phyloP scores from a whole-genome alignment of 768 basidiomycete genomes.

The Rhodotorula taiwanensis region DNA sequence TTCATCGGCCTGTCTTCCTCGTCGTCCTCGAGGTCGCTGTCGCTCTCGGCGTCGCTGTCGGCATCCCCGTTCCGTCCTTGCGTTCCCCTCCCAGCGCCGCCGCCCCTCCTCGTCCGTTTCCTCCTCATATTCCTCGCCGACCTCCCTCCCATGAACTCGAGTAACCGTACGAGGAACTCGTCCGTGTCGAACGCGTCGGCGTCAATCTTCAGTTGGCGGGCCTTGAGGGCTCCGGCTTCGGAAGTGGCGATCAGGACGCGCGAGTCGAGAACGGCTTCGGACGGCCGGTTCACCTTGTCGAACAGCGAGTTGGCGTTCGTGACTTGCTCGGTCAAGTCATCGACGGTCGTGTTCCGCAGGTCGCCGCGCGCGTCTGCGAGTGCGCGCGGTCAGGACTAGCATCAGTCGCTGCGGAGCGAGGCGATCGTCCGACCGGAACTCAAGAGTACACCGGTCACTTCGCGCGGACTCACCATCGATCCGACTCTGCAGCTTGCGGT shows the following conservation, averaged over 20 bases:
- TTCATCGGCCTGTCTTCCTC: constrained; percentile 38
- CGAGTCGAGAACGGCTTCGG: constrained; percentile 87
- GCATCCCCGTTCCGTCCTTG: constrained; percentile 4
- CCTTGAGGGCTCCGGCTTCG: constrained; percentile 72
- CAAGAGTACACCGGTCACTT: too few species aligned
- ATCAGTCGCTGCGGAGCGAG: too few species aligned
- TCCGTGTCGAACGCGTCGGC: constrained; percentile 84
- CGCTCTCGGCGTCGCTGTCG: constrained; percentile 40
- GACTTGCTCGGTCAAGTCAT: constrained; percentile 29
- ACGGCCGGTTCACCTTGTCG: constrained; percentile 62
- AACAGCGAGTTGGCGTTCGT: constrained; percentile 38
- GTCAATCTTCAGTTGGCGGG: constrained; percentile 83
- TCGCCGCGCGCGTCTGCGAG: constrained; percentile 52
- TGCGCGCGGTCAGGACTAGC: constrained; percentile 24
- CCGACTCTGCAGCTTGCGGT: constrained; percentile 59
- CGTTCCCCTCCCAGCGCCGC: constrained; percentile 45
- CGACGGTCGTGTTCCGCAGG: constrained; percentile 33
- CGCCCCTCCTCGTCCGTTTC: constrained; percentile 42
- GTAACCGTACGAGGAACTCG: constrained; percentile 67
- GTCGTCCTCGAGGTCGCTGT: constrained; percentile 46
- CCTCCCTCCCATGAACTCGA: constrained; percentile 53
- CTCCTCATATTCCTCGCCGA: constrained; percentile 43
- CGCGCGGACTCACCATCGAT: constrained; percentile 60
- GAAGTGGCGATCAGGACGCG: constrained; percentile 68
- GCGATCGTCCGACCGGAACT: too few species aligned